These are phyloP conservation scores for Diplosphaera chodatii DNA, from an alignment of 139 green algal genomes.

Conservation along the genomic window DNA sequence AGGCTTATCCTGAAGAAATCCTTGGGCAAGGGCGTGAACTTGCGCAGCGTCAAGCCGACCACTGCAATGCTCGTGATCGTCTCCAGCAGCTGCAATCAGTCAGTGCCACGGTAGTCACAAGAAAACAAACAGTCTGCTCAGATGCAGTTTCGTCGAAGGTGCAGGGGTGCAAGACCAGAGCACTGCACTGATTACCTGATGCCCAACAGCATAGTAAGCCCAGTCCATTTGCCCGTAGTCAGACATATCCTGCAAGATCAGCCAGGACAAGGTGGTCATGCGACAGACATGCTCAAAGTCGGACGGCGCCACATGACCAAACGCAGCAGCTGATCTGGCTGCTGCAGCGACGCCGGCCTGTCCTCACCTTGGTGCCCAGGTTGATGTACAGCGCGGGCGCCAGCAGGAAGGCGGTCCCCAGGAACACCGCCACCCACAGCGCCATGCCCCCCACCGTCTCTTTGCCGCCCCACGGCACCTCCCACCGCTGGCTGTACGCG, in stretches of 20 bases:
- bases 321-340: no score
- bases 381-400: slow-evolving; percentile 42
- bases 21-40: slow-evolving; percentile 17
- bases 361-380: slow-evolving; percentile 20
- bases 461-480: slow-evolving; percentile 60
- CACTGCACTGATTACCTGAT: slow-evolving; percentile 24
- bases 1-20: slow-evolving; percentile 48
- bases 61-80: slow-evolving; percentile 45
- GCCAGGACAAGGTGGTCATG: no score
- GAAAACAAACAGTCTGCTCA: neutral
- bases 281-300: no score
- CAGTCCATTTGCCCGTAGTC: slow-evolving; percentile 23
- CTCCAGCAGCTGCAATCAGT: slow-evolving; percentile 57
- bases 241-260: slow-evolving; percentile 14
- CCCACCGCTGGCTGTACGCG: slow-evolving; percentile 44
- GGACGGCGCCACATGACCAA: no score
- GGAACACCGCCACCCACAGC: slow-evolving; percentile 57
- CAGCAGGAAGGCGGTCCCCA: slow-evolving; percentile 56
- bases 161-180: no score
- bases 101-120: slow-evolving; percentile 17
- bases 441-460: slow-evolving; percentile 52
- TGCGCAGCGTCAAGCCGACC: slow-evolving; percentile 21
- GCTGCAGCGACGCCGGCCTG: no score
- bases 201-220: slow-evolving; percentile 24
- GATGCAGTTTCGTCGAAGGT: no score